phyloP scores from a whole-genome alignment of 345 rosid species.

The Euclidium syriacum region DNA sequence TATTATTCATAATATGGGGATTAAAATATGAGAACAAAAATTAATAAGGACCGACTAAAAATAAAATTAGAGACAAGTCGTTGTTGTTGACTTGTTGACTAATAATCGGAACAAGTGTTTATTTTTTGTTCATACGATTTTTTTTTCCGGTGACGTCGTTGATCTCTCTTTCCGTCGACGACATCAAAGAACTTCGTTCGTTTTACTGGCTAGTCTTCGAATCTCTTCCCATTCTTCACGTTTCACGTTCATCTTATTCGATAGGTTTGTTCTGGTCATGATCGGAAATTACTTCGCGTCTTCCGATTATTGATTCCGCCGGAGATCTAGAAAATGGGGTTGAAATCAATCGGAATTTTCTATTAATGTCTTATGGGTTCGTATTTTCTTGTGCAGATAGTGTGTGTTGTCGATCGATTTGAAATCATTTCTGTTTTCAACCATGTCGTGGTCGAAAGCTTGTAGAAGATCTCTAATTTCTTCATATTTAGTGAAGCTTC shows the following conservation, averaged over 20 bases:
- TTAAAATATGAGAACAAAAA: background rate
- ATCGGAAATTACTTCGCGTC: background rate
- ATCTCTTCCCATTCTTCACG: background rate
- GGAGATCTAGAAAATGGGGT: background rate
- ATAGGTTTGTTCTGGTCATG: background rate
- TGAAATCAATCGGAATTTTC: background rate
- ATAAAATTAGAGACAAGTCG: constrained; percentile 15
- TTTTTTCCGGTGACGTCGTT: constrained; percentile 11
- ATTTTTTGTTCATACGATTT: background rate
- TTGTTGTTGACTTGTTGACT: constrained; percentile 23
- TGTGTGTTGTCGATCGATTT: constrained; percentile 8
- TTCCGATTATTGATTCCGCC: background rate
- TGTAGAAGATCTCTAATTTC: constrained; percentile 10
- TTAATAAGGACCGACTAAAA: background rate
- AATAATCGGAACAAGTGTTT: background rate
- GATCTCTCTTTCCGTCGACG: constrained; percentile 19
- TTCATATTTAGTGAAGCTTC: constrained; percentile 20
- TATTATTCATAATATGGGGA: background rate
- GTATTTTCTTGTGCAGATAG: constrained; percentile 21
- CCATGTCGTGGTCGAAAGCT: constrained; percentile 31
- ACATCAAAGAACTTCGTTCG: background rate
- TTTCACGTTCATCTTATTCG: background rate
- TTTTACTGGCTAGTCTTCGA: constrained; percentile 2
- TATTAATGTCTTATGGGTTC: background rate
- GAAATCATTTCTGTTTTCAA: background rate